These are phyloP conservation scores for Gymnopus androsaceus DNA, from an alignment of 1,284 basidiomycete species.

Conservation along the genomic window DNA sequence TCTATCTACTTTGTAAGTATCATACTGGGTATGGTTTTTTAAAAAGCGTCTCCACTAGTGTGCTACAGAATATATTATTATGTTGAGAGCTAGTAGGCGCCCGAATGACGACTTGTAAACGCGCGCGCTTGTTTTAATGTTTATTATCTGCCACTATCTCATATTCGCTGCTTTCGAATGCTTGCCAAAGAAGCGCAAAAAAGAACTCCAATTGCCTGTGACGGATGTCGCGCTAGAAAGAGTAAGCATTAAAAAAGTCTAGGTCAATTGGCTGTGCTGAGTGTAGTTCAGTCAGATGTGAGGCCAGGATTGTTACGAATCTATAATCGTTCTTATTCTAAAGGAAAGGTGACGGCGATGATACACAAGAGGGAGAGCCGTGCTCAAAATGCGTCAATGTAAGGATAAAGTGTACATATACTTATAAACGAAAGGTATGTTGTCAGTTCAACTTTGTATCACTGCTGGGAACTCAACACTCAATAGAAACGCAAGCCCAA, in stretches of 20 bases:
- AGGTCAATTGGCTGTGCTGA: background rate
- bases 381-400: background rate
- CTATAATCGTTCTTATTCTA: background rate
- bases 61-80: too few relatives aligned
- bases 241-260: too few relatives aligned
- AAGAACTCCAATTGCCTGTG: too few relatives aligned
- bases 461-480: background rate
- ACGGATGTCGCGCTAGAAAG: too few relatives aligned
- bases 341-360: background rate
- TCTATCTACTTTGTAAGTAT: background rate
- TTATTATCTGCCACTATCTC: too few relatives aligned
- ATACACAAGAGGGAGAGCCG: background rate
- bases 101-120: too few relatives aligned
- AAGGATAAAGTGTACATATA: background rate
- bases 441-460: background rate
- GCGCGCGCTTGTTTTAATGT: too few relatives aligned
- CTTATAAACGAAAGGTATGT: background rate
- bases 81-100: too few relatives aligned
- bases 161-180: too few relatives aligned
- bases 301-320: background rate
- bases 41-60: too few relatives aligned
- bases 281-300: background rate
- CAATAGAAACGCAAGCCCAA: conserved; percentile 5
- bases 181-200: too few relatives aligned
- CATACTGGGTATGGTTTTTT: too few relatives aligned